phyloP scores from a whole-genome alignment of 331 rosid genomes.

The Malus hybrid region DNA sequence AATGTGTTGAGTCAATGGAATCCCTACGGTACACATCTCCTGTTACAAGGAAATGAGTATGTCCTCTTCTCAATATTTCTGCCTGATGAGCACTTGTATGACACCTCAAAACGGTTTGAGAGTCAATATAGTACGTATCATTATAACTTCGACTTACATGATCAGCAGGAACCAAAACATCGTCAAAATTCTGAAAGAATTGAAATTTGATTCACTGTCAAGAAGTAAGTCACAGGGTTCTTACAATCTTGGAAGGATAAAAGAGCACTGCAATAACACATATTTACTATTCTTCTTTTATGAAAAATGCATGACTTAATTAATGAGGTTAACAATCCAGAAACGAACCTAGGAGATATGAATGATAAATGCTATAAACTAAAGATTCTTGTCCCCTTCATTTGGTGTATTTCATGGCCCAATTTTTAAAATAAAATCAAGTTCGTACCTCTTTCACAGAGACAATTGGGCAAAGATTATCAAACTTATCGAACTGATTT shows the following conservation, averaged over 20 bases:
- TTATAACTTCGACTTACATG: constrained; percentile 93
- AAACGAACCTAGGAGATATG: background rate
- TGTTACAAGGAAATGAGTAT: constrained; percentile 91
- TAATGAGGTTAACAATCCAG: background rate
- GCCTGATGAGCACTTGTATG: constrained; percentile 99
- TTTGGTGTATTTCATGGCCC: background rate
- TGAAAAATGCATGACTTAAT: background rate
- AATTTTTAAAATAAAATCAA: background rate
- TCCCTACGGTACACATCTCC: constrained; percentile 99
- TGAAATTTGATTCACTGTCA: background rate
- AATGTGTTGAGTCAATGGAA: constrained; percentile 96
- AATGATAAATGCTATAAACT: background rate
- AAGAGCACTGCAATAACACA: background rate
- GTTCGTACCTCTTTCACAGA: constrained; percentile 64
- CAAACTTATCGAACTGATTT: constrained; percentile 75
- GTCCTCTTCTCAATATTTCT: constrained; percentile 64
- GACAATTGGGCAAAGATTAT: constrained; percentile 75
- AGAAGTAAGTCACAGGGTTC: background rate
- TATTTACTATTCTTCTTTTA: background rate
- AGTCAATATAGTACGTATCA: constrained; percentile 81
- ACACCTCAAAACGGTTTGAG: constrained; percentile 85
- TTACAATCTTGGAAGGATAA: background rate
- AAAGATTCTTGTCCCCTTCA: background rate
- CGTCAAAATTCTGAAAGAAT: constrained; percentile 85
- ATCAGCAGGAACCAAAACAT: constrained; percentile 94